phyloP scores from a whole-genome alignment of 345 rosid genomes.

The Ceriops zippeliana region DNA sequence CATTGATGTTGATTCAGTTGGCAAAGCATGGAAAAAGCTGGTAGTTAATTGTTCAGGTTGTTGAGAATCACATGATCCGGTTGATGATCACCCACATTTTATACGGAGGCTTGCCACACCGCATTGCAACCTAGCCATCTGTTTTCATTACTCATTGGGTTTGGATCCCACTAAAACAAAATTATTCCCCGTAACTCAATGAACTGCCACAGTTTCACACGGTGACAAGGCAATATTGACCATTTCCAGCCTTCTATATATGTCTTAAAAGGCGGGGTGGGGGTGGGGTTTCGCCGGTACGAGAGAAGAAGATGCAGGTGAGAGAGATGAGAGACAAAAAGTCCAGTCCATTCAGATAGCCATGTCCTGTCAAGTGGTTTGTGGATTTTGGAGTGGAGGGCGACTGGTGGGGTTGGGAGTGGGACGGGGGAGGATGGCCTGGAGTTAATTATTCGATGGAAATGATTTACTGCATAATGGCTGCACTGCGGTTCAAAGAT shows the following conservation, averaged over 20 bases:
- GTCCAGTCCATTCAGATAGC: slow-evolving; percentile 7
- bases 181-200: too few species aligned
- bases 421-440: background rate
- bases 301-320: background rate
- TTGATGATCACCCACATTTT: slow-evolving; percentile 5
- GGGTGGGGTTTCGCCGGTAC: background rate
- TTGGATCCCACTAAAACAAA: slow-evolving; percentile 5
- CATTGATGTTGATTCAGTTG: too few species aligned
- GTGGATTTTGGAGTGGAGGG: background rate
- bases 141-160: slow-evolving; percentile 4
- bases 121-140: background rate
- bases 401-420: background rate
- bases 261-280: too few species aligned
- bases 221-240: background rate
- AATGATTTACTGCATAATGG: too few species aligned
- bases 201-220: too few species aligned
- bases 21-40: background rate
- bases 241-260: background rate
- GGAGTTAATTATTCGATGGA: too few species aligned
- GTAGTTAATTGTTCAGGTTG: slow-evolving; percentile 2
- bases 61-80: slow-evolving; percentile 14
- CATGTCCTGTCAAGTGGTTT: background rate
- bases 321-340: slow-evolving; percentile 10
- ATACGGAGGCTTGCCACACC: slow-evolving; percentile 3
- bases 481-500: too few species aligned